These are phyloP conservation scores for Aspergillus taichungensis DNA, from an alignment of 495 filamentous ascomycete species.

Conservation along the genomic window DNA sequence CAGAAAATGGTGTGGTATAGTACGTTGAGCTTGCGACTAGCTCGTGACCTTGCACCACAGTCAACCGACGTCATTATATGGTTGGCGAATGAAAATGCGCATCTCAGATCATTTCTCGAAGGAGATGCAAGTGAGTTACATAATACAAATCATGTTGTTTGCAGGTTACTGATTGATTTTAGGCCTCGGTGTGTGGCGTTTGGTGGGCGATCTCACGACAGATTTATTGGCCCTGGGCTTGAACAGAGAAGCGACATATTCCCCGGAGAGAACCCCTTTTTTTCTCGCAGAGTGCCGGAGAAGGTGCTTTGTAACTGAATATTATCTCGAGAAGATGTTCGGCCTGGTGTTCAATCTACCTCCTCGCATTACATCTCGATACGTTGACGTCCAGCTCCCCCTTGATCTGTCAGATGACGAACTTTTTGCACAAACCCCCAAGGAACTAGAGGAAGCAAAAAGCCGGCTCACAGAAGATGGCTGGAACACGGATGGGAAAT, in stretches of 20 bases:
- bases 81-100: slow-evolving; percentile 12
- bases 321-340: slow-evolving; percentile 17
- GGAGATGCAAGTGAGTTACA: slow-evolving; percentile 14
- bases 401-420: slow-evolving; percentile 13
- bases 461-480: slow-evolving; percentile 4
- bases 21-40: slow-evolving; percentile 6
- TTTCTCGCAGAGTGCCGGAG: slow-evolving; percentile 14
- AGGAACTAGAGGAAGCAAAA: slow-evolving; percentile 4
- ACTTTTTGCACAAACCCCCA: slow-evolving; percentile 1
- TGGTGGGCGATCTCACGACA: slow-evolving; percentile 11
- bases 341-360: slow-evolving; percentile 12
- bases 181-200: slow-evolving; percentile 15
- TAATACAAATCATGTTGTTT: background rate
- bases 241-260: slow-evolving; percentile 14
- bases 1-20: slow-evolving; percentile 13
- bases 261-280: slow-evolving; percentile 7
- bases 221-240: slow-evolving; percentile 14
- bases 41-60: slow-evolving; percentile 13
- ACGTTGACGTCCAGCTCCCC: slow-evolving; percentile 11
- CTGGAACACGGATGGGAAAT: slow-evolving; percentile 10
- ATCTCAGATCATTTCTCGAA: slow-evolving; percentile 9
- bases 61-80: slow-evolving; percentile 12
- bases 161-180: background rate
- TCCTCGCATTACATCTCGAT: slow-evolving; percentile 11
- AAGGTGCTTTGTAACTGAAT: slow-evolving; percentile 8